Percentiles rank a stretch among this genome's conserved stretches.
Evolutionary conservation across 139 green algal genomes (phyloP).

Genomic region (Closterium sp.): DNA sequence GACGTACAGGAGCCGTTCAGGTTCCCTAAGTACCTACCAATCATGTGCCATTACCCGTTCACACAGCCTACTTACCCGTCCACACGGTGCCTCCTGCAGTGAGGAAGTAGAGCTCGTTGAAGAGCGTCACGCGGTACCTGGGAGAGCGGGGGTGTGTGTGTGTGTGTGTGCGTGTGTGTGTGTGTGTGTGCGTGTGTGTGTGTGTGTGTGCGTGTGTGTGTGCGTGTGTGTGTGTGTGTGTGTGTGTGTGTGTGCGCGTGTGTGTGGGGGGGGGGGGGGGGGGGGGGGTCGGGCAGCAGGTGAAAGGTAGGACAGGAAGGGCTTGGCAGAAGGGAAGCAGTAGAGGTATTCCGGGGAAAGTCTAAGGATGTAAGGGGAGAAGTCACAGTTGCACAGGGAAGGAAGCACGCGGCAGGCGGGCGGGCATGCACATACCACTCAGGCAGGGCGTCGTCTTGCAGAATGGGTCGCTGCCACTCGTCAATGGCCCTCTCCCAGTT

Average conservation of each 20-base stretch:
- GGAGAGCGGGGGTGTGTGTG: background rate
- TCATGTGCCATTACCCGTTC: background rate
- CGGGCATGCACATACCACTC: constrained; percentile 22
- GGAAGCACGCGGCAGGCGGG: constrained; percentile 1
- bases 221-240: constrained; percentile 22
- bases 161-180: constrained; percentile 32
- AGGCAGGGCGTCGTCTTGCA: constrained; percentile 30
- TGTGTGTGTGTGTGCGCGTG: constrained; percentile 22
- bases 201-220: constrained; percentile 29
- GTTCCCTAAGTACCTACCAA: no score
- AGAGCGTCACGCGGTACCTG: constrained; percentile 52
- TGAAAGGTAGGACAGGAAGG: background rate
- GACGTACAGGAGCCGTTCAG: no score
- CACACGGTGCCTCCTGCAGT: constrained; percentile 54
- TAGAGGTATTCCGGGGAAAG: no score
- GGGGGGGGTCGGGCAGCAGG: background rate
- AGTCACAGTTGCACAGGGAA: no score
- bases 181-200: constrained; percentile 18
- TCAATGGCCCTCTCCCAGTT: constrained; percentile 50
- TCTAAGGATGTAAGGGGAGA: no score
- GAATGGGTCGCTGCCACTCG: constrained; percentile 36
- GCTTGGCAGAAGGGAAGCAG: background rate
- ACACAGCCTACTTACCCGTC: constrained; percentile 25
- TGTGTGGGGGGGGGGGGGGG: constrained; percentile 9
- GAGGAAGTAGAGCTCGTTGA: constrained; percentile 61